Evolutionary conservation across 805 yeast species (phyloP).

Genomic region (Brettanomyces nanus): DNA sequence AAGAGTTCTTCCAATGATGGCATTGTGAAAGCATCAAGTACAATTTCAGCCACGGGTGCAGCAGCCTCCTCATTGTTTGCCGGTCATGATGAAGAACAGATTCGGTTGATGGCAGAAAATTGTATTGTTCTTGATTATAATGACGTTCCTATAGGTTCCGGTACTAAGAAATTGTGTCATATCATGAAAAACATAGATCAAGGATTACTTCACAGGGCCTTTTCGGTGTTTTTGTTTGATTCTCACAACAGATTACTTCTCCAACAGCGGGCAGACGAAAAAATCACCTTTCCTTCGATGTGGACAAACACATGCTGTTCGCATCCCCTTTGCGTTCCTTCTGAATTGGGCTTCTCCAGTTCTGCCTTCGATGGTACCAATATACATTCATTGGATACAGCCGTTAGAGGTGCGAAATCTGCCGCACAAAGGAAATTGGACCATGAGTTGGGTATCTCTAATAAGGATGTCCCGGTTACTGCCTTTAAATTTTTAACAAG

Average conservation of each 20-base stretch:
- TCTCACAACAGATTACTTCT: conserved; percentile 65
- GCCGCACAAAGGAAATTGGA: conserved; percentile 91
- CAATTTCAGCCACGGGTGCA: conserved; percentile 17
- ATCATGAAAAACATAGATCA: conserved; percentile 77
- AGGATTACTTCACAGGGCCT: conserved; percentile 92
- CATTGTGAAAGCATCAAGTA: neutral
- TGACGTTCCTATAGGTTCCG: conserved; percentile 87
- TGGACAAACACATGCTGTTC: conserved; percentile 99
- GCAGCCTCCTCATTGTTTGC: conserved; percentile 44
- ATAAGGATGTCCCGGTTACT: conserved; percentile 50
- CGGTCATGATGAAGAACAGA: conserved; percentile 93
- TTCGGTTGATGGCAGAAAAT: conserved; percentile 89
- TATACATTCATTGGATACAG: conserved; percentile 33
- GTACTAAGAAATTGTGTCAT: conserved; percentile 85
- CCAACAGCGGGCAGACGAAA: conserved; percentile 94
- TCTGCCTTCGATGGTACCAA: conserved; percentile 9
- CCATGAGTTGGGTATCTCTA: conserved; percentile 82
- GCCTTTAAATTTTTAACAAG: conserved; percentile 80
- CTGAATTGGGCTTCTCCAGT: conserved; percentile 61
- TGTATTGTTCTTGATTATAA: conserved; percentile 88
- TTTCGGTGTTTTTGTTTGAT: conserved; percentile 89
- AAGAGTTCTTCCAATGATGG: conserved; percentile 29
- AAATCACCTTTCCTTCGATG: conserved; percentile 91
- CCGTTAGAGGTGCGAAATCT: conserved; percentile 68
- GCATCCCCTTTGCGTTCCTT: conserved; percentile 81